Evolutionary conservation across 306 rosid genomes (phyloP).

Genomic region (Trifolium fragiferum): DNA sequence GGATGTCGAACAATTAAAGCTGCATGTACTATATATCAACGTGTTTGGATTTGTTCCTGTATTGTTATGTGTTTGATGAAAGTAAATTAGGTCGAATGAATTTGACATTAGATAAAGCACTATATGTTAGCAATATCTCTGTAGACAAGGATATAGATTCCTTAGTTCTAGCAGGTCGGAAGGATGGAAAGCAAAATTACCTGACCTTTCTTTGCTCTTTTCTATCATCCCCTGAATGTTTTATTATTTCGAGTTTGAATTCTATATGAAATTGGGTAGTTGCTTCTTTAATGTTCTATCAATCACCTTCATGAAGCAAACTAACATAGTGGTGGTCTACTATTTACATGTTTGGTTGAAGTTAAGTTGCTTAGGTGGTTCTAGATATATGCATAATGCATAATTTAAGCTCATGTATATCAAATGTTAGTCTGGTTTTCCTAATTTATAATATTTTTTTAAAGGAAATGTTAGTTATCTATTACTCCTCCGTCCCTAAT

Average conservation of each 20-base stretch:
- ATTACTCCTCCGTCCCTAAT: background rate
- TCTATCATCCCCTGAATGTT: slow-evolving; percentile 2
- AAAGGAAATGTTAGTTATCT: background rate
- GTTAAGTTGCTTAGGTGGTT: slow-evolving; percentile 27
- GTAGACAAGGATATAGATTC: background rate
- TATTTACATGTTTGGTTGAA: slow-evolving; percentile 8
- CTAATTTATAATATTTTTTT: background rate
- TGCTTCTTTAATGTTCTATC: background rate
- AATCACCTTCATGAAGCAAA: slow-evolving; percentile 13
- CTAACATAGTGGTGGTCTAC: background rate
- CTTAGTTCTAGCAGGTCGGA: background rate
- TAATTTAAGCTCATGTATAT: background rate
- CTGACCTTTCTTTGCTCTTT: background rate
- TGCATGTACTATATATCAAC: background rate
- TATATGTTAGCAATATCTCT: slow-evolving; percentile 9
- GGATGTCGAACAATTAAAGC: background rate
- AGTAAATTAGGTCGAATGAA: background rate
- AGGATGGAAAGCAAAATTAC: slow-evolving; percentile 11
- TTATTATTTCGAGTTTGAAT: background rate
- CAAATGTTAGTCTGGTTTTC: background rate
- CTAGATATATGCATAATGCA: slow-evolving; percentile 16
- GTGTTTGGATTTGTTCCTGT: slow-evolving; percentile 17
- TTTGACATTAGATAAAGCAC: background rate
- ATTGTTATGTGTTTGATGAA: background rate
- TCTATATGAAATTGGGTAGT: slow-evolving; percentile 10